Evolutionary conservation across 805 yeast species (phyloP).

Genomic region (Metschnikowia reukaufii): DNA sequence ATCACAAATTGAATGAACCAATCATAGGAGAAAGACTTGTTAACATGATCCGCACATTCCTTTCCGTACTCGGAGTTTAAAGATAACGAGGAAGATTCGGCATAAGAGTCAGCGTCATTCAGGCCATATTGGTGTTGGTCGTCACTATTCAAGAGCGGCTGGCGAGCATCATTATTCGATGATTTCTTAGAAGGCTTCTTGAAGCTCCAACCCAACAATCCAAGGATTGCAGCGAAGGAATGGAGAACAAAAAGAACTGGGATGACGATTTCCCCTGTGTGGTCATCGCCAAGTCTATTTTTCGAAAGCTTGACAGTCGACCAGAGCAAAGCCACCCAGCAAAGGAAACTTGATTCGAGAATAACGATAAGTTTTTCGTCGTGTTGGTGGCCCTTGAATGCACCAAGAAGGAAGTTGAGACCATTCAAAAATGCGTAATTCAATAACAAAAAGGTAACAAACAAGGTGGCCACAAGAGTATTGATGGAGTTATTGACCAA

Average conservation of each 20-base stretch:
- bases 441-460: conserved; percentile 49
- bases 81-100: conserved; percentile 26
- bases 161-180: conserved; percentile 25
- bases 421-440: conserved; percentile 58
- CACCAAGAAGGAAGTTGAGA: conserved; percentile 33
- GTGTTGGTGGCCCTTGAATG: conserved; percentile 36
- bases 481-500: conserved; percentile 41
- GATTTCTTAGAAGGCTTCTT: conserved; percentile 16
- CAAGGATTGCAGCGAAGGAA: conserved; percentile 50
- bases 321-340: conserved; percentile 56
- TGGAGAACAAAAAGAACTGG: conserved; percentile 47
- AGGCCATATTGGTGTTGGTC: conserved; percentile 17
- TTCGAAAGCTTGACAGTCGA: conserved; percentile 49
- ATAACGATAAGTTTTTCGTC: conserved; percentile 57
- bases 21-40: conserved; percentile 61
- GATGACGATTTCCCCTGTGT: conserved; percentile 53
- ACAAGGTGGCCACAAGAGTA: conserved; percentile 38
- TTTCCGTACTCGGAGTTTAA: conserved; percentile 21
- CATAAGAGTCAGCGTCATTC: conserved; percentile 15
- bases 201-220: conserved; percentile 49
- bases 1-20: conserved; percentile 77
- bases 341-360: conserved; percentile 51
- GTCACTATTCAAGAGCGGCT: conserved; percentile 32
- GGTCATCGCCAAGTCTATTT: conserved; percentile 42
- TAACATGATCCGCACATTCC: conserved; percentile 23